Percentiles rank a stretch among this genome's conserved stretches.
These are phyloP conservation scores for Choanephora cucurbitarum DNA, from an alignment of 371 early-diverging fungal genomes.

Conservation along the genomic window DNA sequence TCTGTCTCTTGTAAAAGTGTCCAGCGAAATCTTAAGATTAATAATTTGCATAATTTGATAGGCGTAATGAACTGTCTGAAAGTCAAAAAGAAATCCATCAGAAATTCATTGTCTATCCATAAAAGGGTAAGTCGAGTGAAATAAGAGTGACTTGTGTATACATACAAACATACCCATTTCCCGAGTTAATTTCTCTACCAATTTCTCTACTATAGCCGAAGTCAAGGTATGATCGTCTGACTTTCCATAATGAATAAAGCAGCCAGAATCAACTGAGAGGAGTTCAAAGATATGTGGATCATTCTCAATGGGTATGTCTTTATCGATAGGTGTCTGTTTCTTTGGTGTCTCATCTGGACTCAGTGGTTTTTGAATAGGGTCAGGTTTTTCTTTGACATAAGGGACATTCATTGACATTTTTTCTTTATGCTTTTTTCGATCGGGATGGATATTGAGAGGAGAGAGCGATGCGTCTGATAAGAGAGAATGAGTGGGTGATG, in stretches of 20 bases:
- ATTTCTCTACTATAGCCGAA: conserved; percentile 59
- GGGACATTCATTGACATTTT: background rate
- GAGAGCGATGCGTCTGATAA: too few species aligned
- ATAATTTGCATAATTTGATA: conserved; percentile 47
- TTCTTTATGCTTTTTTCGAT: too few species aligned
- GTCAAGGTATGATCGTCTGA: conserved; percentile 32
- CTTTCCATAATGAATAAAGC: conserved; percentile 45
- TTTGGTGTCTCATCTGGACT: too few species aligned
- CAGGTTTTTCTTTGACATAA: conserved; percentile 12
- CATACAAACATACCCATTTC: conserved; percentile 51
- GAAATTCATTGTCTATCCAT: conserved; percentile 44
- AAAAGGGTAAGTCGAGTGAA: background rate
- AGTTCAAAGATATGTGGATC: conserved; percentile 50
- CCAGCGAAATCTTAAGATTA: conserved; percentile 55
- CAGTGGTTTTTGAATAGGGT: conserved; percentile 6
- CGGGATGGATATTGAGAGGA: too few species aligned
- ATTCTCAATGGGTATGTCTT: conserved; percentile 36
- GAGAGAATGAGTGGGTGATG: conserved; percentile 5
- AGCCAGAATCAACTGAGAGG: conserved; percentile 20
- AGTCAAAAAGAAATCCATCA: conserved; percentile 53
- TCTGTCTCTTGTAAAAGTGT: conserved; percentile 47
- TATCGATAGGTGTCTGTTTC: conserved; percentile 1
- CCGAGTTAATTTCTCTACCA: conserved; percentile 62
- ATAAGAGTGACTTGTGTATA: background rate
- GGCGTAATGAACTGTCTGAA: conserved; percentile 50